Percentiles rank a stretch among this genome's conserved stretches.
phyloP scores from a whole-genome alignment of 2,329 filamentous ascomycete species.

The Sclerotinia subarctica region DNA sequence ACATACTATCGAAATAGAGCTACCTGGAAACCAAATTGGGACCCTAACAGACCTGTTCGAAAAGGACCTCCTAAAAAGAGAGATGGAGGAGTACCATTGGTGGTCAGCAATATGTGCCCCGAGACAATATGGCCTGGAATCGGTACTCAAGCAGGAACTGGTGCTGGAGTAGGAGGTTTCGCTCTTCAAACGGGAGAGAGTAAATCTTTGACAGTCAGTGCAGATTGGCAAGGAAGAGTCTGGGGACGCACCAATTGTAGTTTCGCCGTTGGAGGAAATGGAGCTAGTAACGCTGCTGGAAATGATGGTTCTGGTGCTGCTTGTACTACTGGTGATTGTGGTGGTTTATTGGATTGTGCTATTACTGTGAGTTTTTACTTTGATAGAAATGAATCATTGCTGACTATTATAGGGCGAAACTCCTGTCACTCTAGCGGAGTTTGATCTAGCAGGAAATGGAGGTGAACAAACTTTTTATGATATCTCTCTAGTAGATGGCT shows the following conservation, averaged over 20 bases:
- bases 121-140: constrained; percentile 75
- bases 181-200: constrained; percentile 57
- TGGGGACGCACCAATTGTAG: constrained; percentile 85
- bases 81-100: constrained; percentile 53
- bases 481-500: constrained; percentile 80
- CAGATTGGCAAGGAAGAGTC: constrained; percentile 76
- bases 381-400: constrained; percentile 13
- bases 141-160: constrained; percentile 67
- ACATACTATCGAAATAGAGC: constrained; percentile 13
- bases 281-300: constrained; percentile 43
- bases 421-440: constrained; percentile 76
- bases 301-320: constrained; percentile 49
- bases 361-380: constrained; percentile 55
- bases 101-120: constrained; percentile 68
- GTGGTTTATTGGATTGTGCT: constrained; percentile 64
- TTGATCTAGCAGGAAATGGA: constrained; percentile 67
- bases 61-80: constrained; percentile 35
- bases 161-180: constrained; percentile 67
- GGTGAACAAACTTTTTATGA: constrained; percentile 73
- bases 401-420: constrained; percentile 57
- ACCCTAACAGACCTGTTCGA: constrained; percentile 26
- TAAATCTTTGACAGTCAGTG: constrained; percentile 61
- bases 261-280: constrained; percentile 62
- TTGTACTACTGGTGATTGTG: constrained; percentile 75
- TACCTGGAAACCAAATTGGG: constrained; percentile 17